A percentile compares a stretch with the other conserved stretches of the same genome.
These are phyloP conservation scores for Cairneyella variabilis DNA, from an alignment of 495 filamentous ascomycete species.

Conservation along the genomic window DNA sequence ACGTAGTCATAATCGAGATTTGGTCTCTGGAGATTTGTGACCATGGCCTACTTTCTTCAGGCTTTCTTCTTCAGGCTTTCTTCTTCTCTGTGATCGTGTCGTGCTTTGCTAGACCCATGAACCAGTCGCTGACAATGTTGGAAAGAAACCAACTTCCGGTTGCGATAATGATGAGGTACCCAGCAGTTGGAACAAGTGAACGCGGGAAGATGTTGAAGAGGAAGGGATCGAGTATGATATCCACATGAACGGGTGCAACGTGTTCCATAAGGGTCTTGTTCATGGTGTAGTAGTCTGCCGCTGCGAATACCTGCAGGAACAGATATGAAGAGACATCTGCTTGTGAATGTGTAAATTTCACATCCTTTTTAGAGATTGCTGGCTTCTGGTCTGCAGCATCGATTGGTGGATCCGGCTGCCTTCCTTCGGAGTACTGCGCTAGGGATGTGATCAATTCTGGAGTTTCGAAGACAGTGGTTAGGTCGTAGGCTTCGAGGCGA, in stretches of 20 bases:
- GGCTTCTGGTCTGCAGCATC: slow-evolving; percentile 19
- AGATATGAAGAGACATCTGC: slow-evolving; percentile 52
- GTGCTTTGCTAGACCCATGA: slow-evolving; percentile 26
- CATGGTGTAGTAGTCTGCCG: slow-evolving; percentile 78
- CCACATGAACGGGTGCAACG: slow-evolving; percentile 71
- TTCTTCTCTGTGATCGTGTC: neutral
- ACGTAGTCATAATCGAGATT: slow-evolving; percentile 15
- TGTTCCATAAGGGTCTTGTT: slow-evolving; percentile 70
- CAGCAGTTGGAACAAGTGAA: slow-evolving; percentile 63
- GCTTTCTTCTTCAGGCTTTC: neutral
- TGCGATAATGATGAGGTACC: slow-evolving; percentile 55
- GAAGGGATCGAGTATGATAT: slow-evolving; percentile 90
- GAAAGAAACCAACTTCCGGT: slow-evolving; percentile 45
- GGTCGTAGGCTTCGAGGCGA: slow-evolving; percentile 56
- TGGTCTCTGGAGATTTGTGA: neutral
- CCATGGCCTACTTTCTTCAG: slow-evolving; percentile 10
- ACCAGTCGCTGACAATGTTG: slow-evolving; percentile 31
- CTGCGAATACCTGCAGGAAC: slow-evolving; percentile 72
- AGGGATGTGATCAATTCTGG: slow-evolving; percentile 61
- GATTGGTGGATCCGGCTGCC: slow-evolving; percentile 18
- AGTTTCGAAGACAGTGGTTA: slow-evolving; percentile 54
- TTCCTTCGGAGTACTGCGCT: slow-evolving; percentile 54
- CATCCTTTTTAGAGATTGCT: slow-evolving; percentile 23
- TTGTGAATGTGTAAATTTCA: slow-evolving; percentile 16
- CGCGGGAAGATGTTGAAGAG: slow-evolving; percentile 66